Evolutionary conservation across 2,329 filamentous ascomycete genomes (phyloP), one percentile per base, ranked within the genome.

Genomic region (Decorospora gaudefroyi): DNA sequence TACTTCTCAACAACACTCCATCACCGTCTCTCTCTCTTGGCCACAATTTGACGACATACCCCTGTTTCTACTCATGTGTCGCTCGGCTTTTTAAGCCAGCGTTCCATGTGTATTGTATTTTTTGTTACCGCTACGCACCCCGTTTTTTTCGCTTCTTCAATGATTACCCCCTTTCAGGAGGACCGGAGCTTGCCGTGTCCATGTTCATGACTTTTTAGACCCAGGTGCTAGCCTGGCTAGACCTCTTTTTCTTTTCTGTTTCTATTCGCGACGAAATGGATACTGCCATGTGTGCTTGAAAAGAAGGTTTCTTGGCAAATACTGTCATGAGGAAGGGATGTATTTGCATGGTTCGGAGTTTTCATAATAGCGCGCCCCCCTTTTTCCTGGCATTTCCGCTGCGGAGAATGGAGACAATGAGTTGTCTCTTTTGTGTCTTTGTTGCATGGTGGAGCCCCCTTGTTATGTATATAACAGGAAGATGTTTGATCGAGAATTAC

Each of bases 121-220:
- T 42, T 39, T 37, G 34, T 36, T 40, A 28, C 17, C 38, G 13
- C 33, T 47, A n/a, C n/a, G n/a, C n/a, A n/a, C n/a, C n/a, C n/a
- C n/a, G n/a, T n/a, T 32, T 11, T 43, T 50, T 59, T 62, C 49
- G 34, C 50, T 64, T 61, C 55, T 62, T 28, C 37, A 59, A 59
- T 50, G 60, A 63, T 56, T 62, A 63, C 59, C 59, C 59, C 58
- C 56, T 62, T 61, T 61, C 53, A 59, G 59, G 57, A 62, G 57
- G 55, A 55, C 53, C 60, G 61, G 59, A 56, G 49, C 58, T 61
- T 60, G 59, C 57, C 61, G 59, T 48, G 51, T 64, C 53, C 57
- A 59, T 62, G 57, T 60, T 61, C 38, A 59, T 60, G 51, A 49
- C 55, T 58, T 59, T 42, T 53, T 48, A 44, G 52, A 57, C 44